Evolutionary conservation across 1,284 basidiomycete genomes (phyloP).

Genomic region (Marasmius oreades): DNA sequence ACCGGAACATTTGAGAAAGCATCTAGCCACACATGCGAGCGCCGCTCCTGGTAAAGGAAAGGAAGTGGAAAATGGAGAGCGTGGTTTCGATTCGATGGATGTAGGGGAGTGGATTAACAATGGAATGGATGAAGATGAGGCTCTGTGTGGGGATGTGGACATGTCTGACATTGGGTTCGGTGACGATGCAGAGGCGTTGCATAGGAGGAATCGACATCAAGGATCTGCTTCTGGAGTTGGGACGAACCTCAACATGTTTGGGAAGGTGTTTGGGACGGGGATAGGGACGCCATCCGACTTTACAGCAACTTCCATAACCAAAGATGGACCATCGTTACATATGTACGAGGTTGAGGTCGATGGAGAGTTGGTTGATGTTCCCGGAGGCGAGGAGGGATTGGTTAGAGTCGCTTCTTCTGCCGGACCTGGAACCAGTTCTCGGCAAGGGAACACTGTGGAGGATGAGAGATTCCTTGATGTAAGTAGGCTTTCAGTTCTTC

Average conservation of each 20-base stretch:
- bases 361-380: slow-evolving; percentile 53
- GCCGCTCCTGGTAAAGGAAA: slow-evolving; percentile 33
- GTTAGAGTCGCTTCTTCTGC: slow-evolving; percentile 24
- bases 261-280: slow-evolving; percentile 22
- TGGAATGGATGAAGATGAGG: slow-evolving; percentile 14
- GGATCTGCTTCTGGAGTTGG: background rate
- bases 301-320: background rate
- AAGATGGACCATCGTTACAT: slow-evolving; percentile 32
- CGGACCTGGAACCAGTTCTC: slow-evolving; percentile 5
- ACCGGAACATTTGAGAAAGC: slow-evolving; percentile 84
- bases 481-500: background rate
- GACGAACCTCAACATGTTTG: slow-evolving; percentile 25
- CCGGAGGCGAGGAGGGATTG: slow-evolving; percentile 59
- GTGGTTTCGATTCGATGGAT: background rate
- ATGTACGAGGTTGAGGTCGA: slow-evolving; percentile 60
- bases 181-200: slow-evolving; percentile 21
- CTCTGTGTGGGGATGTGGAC: slow-evolving; percentile 22
- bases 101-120: slow-evolving; percentile 18
- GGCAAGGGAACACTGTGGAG: slow-evolving; percentile 8
- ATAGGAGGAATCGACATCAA: slow-evolving; percentile 17
- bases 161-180: slow-evolving; percentile 11
- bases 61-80: slow-evolving; percentile 2
- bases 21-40: slow-evolving; percentile 72
- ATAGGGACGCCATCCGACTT: slow-evolving; percentile 26
- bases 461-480: slow-evolving; percentile 13